These are phyloP conservation scores for Tilletia indica DNA, from an alignment of 1,284 basidiomycete species.

Conservation along the genomic window DNA sequence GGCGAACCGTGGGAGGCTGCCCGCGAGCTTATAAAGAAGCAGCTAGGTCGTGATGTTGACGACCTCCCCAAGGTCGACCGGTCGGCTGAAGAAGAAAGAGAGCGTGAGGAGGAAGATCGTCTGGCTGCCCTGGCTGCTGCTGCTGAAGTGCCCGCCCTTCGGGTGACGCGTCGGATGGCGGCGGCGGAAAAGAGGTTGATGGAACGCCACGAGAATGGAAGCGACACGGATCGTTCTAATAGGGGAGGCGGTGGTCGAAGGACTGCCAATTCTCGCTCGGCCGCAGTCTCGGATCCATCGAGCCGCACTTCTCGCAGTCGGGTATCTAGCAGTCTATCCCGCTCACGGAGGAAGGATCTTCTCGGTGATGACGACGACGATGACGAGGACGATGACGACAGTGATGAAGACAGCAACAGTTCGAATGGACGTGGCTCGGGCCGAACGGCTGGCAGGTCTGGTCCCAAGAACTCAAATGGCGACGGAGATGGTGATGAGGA, in stretches of 20 bases:
- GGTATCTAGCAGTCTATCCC: background rate
- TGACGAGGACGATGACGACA: background rate
- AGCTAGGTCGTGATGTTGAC: slow-evolving; percentile 7
- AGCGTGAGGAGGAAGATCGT: slow-evolving; percentile 12
- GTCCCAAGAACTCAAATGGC: background rate
- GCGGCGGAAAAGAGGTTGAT: slow-evolving; percentile 9
- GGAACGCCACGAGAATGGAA: background rate
- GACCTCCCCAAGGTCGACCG: slow-evolving; percentile 6
- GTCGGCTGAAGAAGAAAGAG: slow-evolving; percentile 6
- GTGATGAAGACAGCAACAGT: background rate
- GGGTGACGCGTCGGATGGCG: slow-evolving; percentile 13
- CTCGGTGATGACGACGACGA: background rate
- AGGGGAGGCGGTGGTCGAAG: too few species aligned
- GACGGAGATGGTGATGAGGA: background rate
- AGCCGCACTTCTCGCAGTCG: background rate
- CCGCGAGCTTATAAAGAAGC: background rate
- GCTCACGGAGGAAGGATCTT: background rate
- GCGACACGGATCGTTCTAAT: background rate
- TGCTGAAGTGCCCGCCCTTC: background rate
- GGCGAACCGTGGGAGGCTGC: slow-evolving; percentile 17
- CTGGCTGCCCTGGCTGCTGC: slow-evolving; percentile 5
- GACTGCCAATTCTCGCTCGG: too few species aligned
- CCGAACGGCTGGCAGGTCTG: background rate
- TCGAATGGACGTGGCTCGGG: background rate
- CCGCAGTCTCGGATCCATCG: too few species aligned